Conservation (phyloP, 2,329 filamentous ascomycete genomes). For the Coniella lustricola region DNA sequence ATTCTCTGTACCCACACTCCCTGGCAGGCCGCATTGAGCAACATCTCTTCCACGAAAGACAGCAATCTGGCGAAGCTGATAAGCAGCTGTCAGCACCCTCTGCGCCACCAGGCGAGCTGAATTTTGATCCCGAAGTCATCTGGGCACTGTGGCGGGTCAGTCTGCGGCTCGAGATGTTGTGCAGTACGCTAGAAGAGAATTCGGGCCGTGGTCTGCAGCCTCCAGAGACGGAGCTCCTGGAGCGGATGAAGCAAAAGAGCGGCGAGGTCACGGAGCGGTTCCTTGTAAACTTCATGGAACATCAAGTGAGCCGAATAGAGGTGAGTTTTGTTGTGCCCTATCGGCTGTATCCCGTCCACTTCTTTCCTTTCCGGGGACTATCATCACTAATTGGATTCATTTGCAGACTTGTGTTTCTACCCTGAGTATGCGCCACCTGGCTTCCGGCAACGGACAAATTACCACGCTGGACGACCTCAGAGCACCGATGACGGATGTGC, state of each 20-base stretch:
- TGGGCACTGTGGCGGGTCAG: conserved; percentile 89
- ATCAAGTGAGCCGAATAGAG: conserved; percentile 94
- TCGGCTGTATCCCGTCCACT: no score
- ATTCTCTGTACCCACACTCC: conserved; percentile 88
- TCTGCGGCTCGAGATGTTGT: conserved; percentile 86
- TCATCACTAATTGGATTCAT: not conserved
- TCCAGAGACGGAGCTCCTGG: conserved; percentile 77
- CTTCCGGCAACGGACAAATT: conserved; percentile 58
- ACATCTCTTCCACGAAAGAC: conserved; percentile 45
- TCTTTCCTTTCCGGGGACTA: no score
- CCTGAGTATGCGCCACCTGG: conserved; percentile 70
- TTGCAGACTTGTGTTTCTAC: conserved; percentile 72
- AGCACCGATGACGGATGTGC: conserved; percentile 67
- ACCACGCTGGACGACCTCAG: conserved; percentile 64
- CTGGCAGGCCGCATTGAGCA: conserved; percentile 73
- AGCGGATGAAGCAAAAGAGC: conserved; percentile 57
- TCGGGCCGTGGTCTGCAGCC: conserved; percentile 59
- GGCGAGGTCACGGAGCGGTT: conserved; percentile 86
- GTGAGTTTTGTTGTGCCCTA: conserved; percentile 44
- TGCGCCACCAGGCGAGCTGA: conserved; percentile 57
- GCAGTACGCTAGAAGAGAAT: conserved; percentile 73
- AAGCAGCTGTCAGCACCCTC: conserved; percentile 59
- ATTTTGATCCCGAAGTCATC: conserved; percentile 74
- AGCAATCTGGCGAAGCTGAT: conserved; percentile 36
- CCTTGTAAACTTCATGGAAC: conserved; percentile 82